phyloP scores from a whole-genome alignment of 2,329 filamentous ascomycete species.

The Periconia digitata region DNA sequence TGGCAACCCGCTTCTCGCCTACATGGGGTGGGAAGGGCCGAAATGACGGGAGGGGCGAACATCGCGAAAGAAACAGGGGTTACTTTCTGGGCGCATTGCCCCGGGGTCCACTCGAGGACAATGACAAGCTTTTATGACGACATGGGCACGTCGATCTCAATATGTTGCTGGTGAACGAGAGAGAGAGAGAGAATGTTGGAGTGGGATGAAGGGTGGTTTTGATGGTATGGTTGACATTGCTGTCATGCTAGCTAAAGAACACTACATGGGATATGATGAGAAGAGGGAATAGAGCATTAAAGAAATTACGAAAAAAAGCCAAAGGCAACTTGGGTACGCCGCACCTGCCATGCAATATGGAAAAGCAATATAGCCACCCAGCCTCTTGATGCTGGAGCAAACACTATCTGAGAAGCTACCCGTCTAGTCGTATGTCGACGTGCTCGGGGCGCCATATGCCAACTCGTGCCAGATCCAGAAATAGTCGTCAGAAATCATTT shows the following conservation, averaged over 20 bases:
- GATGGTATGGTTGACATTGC: neutral
- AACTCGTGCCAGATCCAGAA: conserved; percentile 4
- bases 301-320: conserved; percentile 1
- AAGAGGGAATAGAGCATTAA: neutral
- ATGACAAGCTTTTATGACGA: conserved; percentile 1
- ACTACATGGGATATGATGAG: neutral
- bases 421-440: neutral
- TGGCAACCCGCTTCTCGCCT: too few species aligned
- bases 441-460: neutral
- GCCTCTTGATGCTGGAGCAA: neutral
- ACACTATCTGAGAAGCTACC: neutral
- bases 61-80: too few species aligned
- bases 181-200: neutral
- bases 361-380: conserved; percentile 3
- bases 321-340: conserved; percentile 1
- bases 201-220: neutral
- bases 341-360: conserved; percentile 18
- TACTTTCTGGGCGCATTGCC: too few species aligned
- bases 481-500: conserved; percentile 30
- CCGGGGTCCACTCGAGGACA: too few species aligned
- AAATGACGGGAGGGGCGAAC: too few species aligned
- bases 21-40: too few species aligned
- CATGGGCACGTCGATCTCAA: neutral
- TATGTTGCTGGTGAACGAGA: neutral
- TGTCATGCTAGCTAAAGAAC: neutral